These are phyloP conservation scores for Yamadazyma tumulicola DNA, from an alignment of 805 yeast species.

Conservation along the genomic window DNA sequence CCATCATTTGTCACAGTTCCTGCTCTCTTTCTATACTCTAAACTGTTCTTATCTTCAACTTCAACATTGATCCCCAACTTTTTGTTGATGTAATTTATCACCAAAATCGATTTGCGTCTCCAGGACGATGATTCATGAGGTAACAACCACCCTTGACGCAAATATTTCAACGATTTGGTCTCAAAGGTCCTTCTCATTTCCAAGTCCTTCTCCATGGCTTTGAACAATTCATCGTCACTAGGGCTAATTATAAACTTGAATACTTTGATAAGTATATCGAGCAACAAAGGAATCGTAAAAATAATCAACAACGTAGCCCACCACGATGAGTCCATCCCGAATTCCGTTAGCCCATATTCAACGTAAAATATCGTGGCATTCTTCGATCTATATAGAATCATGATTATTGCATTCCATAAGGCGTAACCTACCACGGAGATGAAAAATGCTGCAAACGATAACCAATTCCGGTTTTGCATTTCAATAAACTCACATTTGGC, in stretches of 20 bases:
- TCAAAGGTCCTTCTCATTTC: slow-evolving; percentile 70
- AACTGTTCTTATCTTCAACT: slow-evolving; percentile 22
- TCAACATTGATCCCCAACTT: slow-evolving; percentile 3
- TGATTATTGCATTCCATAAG: slow-evolving; percentile 76
- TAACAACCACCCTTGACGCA: slow-evolving; percentile 79
- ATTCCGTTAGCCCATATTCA: slow-evolving; percentile 62
- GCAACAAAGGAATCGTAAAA: slow-evolving; percentile 52
- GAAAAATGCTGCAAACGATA: slow-evolving; percentile 61
- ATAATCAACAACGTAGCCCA: slow-evolving; percentile 75
- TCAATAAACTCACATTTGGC: slow-evolving; percentile 78
- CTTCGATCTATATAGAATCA: slow-evolving; percentile 57
- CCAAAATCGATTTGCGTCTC: slow-evolving; percentile 2
- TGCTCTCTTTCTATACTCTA: slow-evolving; percentile 45
- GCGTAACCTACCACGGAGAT: slow-evolving; percentile 84
- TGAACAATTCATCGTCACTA: slow-evolving; percentile 76
- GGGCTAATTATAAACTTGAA: slow-evolving; percentile 56
- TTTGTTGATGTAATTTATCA: slow-evolving; percentile 1
- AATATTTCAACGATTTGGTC: slow-evolving; percentile 63
- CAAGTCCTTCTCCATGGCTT: slow-evolving; percentile 67
- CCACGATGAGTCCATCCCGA: slow-evolving; percentile 80
- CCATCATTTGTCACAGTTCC: slow-evolving; percentile 43
- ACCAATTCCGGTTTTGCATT: slow-evolving; percentile 68
- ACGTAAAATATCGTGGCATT: slow-evolving; percentile 67
- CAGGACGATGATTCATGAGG: slow-evolving; percentile 40
- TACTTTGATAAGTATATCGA: slow-evolving; percentile 65